These are phyloP conservation scores for Vicia villosa DNA, from an alignment of 306 rosid genomes.

Conservation along the genomic window DNA sequence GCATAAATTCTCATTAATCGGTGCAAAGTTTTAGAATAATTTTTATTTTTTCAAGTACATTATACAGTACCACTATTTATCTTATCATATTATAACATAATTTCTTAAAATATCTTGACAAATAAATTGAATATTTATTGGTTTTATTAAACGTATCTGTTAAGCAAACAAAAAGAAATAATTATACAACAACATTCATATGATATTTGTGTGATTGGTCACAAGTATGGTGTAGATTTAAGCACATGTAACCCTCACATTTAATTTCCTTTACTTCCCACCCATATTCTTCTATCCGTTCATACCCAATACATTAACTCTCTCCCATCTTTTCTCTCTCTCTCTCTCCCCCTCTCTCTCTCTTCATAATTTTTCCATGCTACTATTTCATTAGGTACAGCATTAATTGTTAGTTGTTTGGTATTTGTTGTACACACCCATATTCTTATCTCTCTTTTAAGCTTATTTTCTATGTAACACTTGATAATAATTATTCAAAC, in stretches of 20 bases:
- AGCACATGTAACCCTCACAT: conserved; percentile 37
- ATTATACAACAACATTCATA: conserved; percentile 33
- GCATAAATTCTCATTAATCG: neutral
- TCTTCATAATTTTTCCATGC: conserved; percentile 45
- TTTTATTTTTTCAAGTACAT: no score
- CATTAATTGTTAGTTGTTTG: conserved; percentile 66
- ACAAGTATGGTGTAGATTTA: conserved; percentile 37
- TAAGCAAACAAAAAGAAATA: no score
- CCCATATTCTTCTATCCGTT: conserved; percentile 42
- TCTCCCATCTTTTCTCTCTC: conserved; percentile 43
- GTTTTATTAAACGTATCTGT: no score
- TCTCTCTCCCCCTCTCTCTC: conserved; percentile 43
- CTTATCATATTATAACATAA: no score
- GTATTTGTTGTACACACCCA: conserved; percentile 48
- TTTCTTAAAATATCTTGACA: neutral
- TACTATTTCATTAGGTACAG: conserved; percentile 25
- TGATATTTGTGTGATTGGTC: conserved; percentile 16
- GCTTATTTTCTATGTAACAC: neutral
- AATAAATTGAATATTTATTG: neutral
- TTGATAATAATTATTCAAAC: neutral
- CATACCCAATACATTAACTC: conserved; percentile 35
- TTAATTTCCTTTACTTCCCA: conserved; percentile 56
- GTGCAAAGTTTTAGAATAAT: neutral
- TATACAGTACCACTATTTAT: neutral
- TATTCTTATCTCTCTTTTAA: neutral